A percentile compares a stretch with the other conserved stretches of the same genome.
phyloP scores from a whole-genome alignment of 257 asterid genomes.

The Eucommia ulmoides region DNA sequence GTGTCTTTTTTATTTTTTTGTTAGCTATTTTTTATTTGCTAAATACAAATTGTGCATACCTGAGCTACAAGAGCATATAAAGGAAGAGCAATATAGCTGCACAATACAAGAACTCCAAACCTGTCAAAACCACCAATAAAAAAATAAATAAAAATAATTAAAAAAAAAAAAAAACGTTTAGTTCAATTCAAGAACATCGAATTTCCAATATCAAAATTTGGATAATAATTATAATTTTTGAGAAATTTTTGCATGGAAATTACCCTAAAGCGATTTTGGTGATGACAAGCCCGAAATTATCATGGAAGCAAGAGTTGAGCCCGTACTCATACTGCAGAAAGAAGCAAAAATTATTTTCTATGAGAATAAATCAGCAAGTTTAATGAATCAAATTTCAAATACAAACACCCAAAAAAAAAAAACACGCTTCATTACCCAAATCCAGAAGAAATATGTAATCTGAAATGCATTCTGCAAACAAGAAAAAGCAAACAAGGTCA shows the following conservation, averaged over 20 bases:
- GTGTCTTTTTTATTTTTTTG: too few species aligned
- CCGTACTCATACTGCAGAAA: constrained; percentile 15
- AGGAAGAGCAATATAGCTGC: constrained; percentile 19
- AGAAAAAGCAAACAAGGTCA: constrained; percentile 13
- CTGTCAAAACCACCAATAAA: constrained; percentile 2
- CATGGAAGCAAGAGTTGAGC: constrained; percentile 12
- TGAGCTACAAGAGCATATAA: constrained; percentile 18
- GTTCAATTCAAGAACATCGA: too few species aligned
- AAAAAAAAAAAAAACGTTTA: too few species aligned
- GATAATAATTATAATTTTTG: too few species aligned
- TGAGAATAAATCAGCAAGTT: not conserved
- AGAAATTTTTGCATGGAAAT: not conserved
- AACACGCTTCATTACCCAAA: constrained; percentile 48
- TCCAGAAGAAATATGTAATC: constrained; percentile 75
- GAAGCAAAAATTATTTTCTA: not conserved
- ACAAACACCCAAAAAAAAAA: not conserved
- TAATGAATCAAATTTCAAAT: not conserved
- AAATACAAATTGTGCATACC: too few species aligned
- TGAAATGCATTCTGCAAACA: constrained; percentile 80
- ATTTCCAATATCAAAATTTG: too few species aligned
- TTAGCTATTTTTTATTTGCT: too few species aligned
- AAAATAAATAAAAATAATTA: too few species aligned
- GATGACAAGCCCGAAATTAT: not conserved
- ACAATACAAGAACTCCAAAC: constrained; percentile 8
- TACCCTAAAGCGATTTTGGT: constrained; percentile 7